Percentiles rank a stretch among this genome's conserved stretches.
Evolutionary conservation across 768 basidiomycete species (phyloP).

Genomic region (Dendrothele bispora): DNA sequence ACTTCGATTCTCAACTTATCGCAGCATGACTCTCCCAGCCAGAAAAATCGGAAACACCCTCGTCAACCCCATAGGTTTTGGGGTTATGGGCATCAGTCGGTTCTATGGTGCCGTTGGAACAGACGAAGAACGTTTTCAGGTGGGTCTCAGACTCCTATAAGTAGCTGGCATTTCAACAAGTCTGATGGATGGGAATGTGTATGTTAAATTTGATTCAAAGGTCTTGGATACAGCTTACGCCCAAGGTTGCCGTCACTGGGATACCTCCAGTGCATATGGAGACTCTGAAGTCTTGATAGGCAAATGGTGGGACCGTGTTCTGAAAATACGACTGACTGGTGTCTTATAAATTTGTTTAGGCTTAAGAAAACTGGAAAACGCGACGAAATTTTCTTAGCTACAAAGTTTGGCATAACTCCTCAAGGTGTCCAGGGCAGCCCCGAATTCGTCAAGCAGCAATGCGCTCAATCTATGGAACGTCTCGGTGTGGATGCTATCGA

Average conservation of each 20-base stretch:
- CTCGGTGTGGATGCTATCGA: slow-evolving; percentile 38
- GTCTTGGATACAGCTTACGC: slow-evolving; percentile 39
- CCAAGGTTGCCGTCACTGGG: slow-evolving; percentile 32
- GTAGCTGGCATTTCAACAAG: background rate
- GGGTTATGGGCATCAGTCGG: slow-evolving; percentile 30
- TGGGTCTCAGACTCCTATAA: background rate
- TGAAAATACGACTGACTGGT: background rate
- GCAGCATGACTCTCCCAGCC: slow-evolving; percentile 3
- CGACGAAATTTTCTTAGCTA: slow-evolving; percentile 58
- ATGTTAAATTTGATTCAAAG: slow-evolving; percentile 7
- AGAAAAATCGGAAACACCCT: slow-evolving; percentile 18
- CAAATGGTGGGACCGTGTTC: slow-evolving; percentile 33
- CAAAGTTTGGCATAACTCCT: slow-evolving; percentile 42
- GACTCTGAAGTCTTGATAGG: slow-evolving; percentile 45
- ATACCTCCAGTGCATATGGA: slow-evolving; percentile 46
- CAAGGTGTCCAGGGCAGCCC: slow-evolving; percentile 6
- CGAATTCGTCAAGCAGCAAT: slow-evolving; percentile 31
- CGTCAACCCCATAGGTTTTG: slow-evolving; percentile 27
- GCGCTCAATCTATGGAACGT: slow-evolving; percentile 31
- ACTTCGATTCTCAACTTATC: too few relatives aligned
- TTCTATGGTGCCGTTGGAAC: slow-evolving; percentile 14
- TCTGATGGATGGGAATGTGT: background rate
- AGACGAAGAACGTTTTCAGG: slow-evolving; percentile 19
- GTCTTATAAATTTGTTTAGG: slow-evolving; percentile 21
- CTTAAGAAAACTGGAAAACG: slow-evolving; percentile 53